These are phyloP conservation scores for Ciborinia camelliae DNA, from an alignment of 2,329 filamentous ascomycete species.

Conservation along the genomic window DNA sequence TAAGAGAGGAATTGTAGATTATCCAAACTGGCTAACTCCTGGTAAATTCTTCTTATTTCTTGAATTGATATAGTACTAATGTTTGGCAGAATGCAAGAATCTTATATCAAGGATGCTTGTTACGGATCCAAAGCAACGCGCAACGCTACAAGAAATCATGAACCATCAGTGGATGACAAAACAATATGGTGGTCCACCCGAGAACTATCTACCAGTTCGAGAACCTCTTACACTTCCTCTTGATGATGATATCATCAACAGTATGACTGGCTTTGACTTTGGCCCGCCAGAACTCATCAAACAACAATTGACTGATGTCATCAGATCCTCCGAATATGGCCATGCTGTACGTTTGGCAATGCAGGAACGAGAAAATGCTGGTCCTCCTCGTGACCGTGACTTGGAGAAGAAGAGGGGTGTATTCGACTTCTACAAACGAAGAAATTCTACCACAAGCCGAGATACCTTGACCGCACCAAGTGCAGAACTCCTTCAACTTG, in stretches of 20 bases:
- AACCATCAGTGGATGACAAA: constrained; percentile 95
- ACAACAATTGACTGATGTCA: constrained; percentile 74
- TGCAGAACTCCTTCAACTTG: constrained; percentile 76
- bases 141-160: constrained; percentile 88
- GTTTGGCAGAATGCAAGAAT: constrained; percentile 75
- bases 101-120: constrained; percentile 94
- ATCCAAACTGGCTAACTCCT: constrained; percentile 85
- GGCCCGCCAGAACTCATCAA: constrained; percentile 81
- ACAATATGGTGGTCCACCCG: constrained; percentile 79
- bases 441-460: constrained; percentile 83
- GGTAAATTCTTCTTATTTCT: constrained; percentile 54
- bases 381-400: constrained; percentile 51
- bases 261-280: constrained; percentile 98
- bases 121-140: constrained; percentile 83
- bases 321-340: constrained; percentile 93
- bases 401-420: constrained; percentile 79
- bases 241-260: constrained; percentile 77
- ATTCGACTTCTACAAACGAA: constrained; percentile 95
- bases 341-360: constrained; percentile 70
- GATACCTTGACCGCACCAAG: constrained; percentile 86
- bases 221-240: constrained; percentile 84
- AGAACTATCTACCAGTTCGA: constrained; percentile 80
- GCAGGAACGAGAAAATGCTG: constrained; percentile 61
- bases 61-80: constrained; percentile 22
- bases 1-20: constrained; percentile 94